These are phyloP conservation scores for Plenodomus tracheiphilus DNA, from an alignment of 2,329 filamentous ascomycete genomes.

Conservation along the genomic window DNA sequence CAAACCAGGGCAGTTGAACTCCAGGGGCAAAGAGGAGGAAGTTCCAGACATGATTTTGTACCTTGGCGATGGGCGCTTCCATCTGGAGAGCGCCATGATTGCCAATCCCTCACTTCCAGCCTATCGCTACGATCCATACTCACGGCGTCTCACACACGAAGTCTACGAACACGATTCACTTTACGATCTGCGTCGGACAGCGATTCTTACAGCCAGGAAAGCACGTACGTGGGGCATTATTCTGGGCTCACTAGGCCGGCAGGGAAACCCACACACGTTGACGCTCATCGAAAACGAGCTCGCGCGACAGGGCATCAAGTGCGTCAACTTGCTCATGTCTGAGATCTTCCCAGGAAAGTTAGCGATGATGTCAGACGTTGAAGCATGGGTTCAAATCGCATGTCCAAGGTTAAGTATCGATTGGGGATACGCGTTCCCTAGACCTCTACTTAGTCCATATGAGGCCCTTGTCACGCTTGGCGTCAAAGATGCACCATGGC, in stretches of 20 bases:
- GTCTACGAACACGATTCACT: constrained; percentile 91
- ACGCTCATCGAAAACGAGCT: constrained; percentile 80
- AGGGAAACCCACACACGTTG: constrained; percentile 95
- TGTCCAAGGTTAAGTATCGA: constrained; percentile 97
- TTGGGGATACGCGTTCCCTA: constrained; percentile 95
- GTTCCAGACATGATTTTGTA: constrained; percentile 76
- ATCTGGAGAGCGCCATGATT: constrained; percentile 98
- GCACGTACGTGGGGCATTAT: constrained; percentile 95
- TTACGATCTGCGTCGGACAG: constrained; percentile 75
- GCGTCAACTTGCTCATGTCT: constrained; percentile 81
- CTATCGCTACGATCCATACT: constrained; percentile 97
- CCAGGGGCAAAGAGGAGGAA: constrained; percentile 52
- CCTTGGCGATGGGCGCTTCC: constrained; percentile 89
- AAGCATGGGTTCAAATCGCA: constrained; percentile 98
- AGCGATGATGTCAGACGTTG: constrained; percentile 88
- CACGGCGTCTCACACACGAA: constrained; percentile 85
- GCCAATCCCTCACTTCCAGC: constrained; percentile 90
- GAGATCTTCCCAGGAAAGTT: constrained; percentile 98
- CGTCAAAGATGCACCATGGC: constrained; percentile 65
- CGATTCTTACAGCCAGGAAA: constrained; percentile 73
- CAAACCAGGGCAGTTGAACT: constrained; percentile 38
- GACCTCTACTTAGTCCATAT: constrained; percentile 88
- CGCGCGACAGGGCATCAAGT: constrained; percentile 71
- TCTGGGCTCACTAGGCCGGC: constrained; percentile 85
- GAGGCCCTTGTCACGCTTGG: constrained; percentile 92